Percentiles rank a stretch among this genome's conserved stretches.
phyloP scores from a whole-genome alignment of 768 basidiomycete species.

The Collybia nuda region DNA sequence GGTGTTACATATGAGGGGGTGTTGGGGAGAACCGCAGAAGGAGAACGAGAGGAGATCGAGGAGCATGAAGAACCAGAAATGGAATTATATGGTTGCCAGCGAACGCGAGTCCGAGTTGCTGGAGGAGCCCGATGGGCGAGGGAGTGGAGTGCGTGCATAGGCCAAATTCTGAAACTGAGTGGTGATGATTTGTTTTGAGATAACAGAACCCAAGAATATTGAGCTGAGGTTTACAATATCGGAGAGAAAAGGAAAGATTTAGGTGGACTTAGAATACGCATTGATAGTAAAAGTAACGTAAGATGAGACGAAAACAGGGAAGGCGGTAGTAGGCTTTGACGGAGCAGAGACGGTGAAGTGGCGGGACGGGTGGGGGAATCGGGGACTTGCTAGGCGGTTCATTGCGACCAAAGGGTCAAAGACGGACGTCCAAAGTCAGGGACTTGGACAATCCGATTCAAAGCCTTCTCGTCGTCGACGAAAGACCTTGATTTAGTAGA shows the following conservation, averaged over 20 bases:
- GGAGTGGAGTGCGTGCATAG: slow-evolving; percentile 45
- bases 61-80: slow-evolving; percentile 38
- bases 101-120: slow-evolving; percentile 63
- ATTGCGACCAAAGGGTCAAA: slow-evolving; percentile 35
- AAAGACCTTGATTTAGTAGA: slow-evolving; percentile 18
- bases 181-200: slow-evolving; percentile 22
- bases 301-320: slow-evolving; percentile 13
- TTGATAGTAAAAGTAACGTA: slow-evolving; percentile 24
- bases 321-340: slow-evolving; percentile 11
- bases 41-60: slow-evolving; percentile 38
- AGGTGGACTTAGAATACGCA: slow-evolving; percentile 34
- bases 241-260: slow-evolving; percentile 21
- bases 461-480: slow-evolving; percentile 33
- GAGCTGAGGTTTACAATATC: slow-evolving; percentile 23
- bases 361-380: slow-evolving; percentile 21
- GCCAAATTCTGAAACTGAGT: slow-evolving; percentile 25
- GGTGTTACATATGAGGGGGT: slow-evolving; percentile 55
- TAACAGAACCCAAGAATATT: slow-evolving; percentile 17
- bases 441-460: slow-evolving; percentile 46
- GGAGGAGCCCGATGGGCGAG: slow-evolving; percentile 74
- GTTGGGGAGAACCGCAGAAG: slow-evolving; percentile 51
- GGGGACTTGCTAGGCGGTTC: slow-evolving; percentile 25
- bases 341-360: slow-evolving; percentile 17
- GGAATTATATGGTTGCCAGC: slow-evolving; percentile 80
- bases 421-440: slow-evolving; percentile 36